These are phyloP conservation scores for Pythium phragmiticola DNA, from an alignment of 352 stramenopile species.

Conservation along the genomic window DNA sequence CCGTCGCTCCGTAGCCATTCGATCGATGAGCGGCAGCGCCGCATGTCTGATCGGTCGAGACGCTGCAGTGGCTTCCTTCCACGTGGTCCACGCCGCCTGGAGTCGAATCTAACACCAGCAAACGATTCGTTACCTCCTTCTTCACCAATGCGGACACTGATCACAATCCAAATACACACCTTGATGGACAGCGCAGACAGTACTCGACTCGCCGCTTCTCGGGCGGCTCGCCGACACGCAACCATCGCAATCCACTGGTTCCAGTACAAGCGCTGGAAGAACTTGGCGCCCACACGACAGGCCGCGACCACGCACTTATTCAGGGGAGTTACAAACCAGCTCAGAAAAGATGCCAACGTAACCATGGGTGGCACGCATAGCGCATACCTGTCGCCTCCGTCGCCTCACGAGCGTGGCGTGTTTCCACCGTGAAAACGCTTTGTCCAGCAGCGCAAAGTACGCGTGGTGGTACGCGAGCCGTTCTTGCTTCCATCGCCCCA, in stretches of 20 bases:
- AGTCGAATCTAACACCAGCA: conserved; percentile 7
- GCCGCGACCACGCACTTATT: conserved; percentile 38
- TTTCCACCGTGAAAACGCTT: conserved; percentile 35
- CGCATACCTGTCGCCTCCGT: conserved; percentile 34
- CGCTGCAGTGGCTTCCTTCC: background rate
- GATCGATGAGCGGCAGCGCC: background rate
- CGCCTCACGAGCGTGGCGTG: conserved; percentile 17
- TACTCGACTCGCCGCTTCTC: background rate
- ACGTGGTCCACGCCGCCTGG: background rate
- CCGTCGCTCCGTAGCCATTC: conserved; percentile 1
- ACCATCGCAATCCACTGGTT: conserved; percentile 32
- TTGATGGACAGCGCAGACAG: background rate
- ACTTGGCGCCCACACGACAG: conserved; percentile 42
- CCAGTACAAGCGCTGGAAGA: conserved; percentile 42
- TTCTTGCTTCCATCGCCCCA: conserved; percentile 24
- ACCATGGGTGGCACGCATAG: background rate
- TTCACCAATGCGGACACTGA: background rate
- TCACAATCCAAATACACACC: conserved; percentile 1
- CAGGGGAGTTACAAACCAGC: background rate
- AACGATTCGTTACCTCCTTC: background rate
- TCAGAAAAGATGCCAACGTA: background rate
- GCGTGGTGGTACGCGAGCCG: conserved; percentile 32
- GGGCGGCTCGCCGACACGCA: conserved; percentile 5
- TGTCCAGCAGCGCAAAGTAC: conserved; percentile 29
- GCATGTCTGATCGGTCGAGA: background rate